Base-by-base conservation (phyloP, 176 grass and related monocot genomes). In the Pharus latifolius region DNA sequence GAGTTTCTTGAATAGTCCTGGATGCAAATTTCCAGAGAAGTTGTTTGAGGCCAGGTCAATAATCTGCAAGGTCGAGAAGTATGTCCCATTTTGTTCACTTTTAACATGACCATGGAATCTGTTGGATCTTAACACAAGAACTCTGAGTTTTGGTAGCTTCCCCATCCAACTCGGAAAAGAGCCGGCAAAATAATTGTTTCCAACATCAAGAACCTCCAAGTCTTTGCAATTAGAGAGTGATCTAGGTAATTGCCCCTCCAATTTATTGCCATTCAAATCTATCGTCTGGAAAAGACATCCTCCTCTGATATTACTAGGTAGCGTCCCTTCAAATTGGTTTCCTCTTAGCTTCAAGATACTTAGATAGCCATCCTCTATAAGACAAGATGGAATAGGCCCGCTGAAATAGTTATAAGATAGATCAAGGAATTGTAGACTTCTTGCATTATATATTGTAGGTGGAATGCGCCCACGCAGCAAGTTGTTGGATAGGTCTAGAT, bases 1-100 rank as follows among this genome's bases (percentile, higher is more conserved):
- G 49, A 69, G 49, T 2, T 27, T 46, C 13, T 70, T 33, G 19
- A 73, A 54, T 43, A 50, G 44, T 54, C 63, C 54, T 2, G 67
- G 14, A 18, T 73, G 67, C 72, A 87, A 77, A 10, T 17, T 19
- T 0, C 88, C 88, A 27, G 88, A 76, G 35, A 83, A 55, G 33
- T 56, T 78, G 38, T 84, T 78, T 12, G 73, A 78, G 26, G 74
- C 74, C 5, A 84, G 54, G 37, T 84, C 81, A 19, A 78, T 44
- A 10, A 84, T 73, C n/a, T 75, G 69, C 55, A 83, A 3, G 22
- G 30, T 65, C 4, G 53, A 56, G 48, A 74, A 74, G 45, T 25
- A 15, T 2, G 25, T 49, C 16, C 4, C 65, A 6, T 62, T 83
- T 45, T 24, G 10, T 19, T 38, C 51, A 60, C 22, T 26, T 6